Evolutionary conservation across 164 flowering plant genomes (phyloP).

Genomic region (Kingdonia uniflora): DNA sequence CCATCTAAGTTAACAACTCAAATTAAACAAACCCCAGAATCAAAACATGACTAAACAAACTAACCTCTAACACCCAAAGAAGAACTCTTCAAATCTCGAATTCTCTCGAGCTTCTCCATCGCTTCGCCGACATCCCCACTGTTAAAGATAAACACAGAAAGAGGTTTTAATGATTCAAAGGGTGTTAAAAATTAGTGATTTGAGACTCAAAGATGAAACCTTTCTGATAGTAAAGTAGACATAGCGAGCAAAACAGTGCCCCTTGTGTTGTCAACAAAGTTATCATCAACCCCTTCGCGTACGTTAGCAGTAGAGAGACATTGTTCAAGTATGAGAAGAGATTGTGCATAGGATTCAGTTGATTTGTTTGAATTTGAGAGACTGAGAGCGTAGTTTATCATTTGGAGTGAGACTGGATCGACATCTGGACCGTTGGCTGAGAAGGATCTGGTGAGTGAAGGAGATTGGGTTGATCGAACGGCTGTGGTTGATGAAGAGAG

Average conservation of each 20-base stretch:
- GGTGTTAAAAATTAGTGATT: background rate
- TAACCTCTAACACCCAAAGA: slow-evolving; percentile 54
- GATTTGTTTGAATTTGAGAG: slow-evolving; percentile 64
- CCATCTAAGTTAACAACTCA: background rate
- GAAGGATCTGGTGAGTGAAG: background rate
- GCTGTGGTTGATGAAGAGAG: slow-evolving; percentile 15
- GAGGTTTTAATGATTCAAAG: slow-evolving; percentile 1
- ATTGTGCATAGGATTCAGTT: slow-evolving; percentile 74
- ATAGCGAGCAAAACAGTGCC: slow-evolving; percentile 65
- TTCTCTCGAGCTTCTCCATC: slow-evolving; percentile 38
- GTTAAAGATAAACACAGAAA: background rate
- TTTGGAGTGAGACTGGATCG: slow-evolving; percentile 49
- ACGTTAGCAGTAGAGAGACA: slow-evolving; percentile 44
- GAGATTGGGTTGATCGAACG: slow-evolving; percentile 21
- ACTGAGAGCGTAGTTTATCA: slow-evolving; percentile 66
- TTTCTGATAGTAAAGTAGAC: slow-evolving; percentile 58
- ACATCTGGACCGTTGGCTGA: slow-evolving; percentile 12
- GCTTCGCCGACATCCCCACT: slow-evolving; percentile 61
- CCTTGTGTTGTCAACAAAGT: slow-evolving; percentile 22
- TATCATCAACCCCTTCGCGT: slow-evolving; percentile 23
- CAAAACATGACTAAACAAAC: background rate
- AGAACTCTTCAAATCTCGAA: slow-evolving; percentile 31
- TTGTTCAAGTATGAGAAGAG: slow-evolving; percentile 63
- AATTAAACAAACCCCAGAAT: too few relatives aligned
- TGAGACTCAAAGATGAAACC: slow-evolving; percentile 24